Percentiles rank a stretch among this genome's conserved stretches.
Evolutionary conservation across 257 asterid genomes (phyloP).

Genomic region (Scutellaria barbata): DNA sequence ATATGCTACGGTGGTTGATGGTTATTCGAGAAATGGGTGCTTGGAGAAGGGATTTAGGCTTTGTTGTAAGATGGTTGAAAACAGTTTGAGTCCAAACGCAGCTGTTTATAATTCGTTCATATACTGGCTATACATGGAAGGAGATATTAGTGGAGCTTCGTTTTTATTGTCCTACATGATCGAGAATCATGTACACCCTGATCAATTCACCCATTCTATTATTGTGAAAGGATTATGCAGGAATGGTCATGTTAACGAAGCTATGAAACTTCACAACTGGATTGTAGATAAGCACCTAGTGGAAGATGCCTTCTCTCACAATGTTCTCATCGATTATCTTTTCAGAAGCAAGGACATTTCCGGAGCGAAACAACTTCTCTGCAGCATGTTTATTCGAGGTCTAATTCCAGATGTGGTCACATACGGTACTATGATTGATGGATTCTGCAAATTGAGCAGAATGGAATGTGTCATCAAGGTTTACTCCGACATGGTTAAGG

Average conservation of each 20-base stretch:
- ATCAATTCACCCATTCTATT: slow-evolving; percentile 61
- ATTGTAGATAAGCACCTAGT: slow-evolving; percentile 43
- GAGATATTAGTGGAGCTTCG: slow-evolving; percentile 63
- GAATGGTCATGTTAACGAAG: slow-evolving; percentile 55
- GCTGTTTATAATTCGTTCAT: slow-evolving; percentile 69
- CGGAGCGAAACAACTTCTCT: slow-evolving; percentile 60
- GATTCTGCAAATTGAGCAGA: slow-evolving; percentile 57
- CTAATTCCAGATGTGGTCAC: slow-evolving; percentile 66
- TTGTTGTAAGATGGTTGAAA: slow-evolving; percentile 62
- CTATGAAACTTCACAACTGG: slow-evolving; percentile 53
- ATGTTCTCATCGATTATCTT: slow-evolving; percentile 63
- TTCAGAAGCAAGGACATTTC: slow-evolving; percentile 48
- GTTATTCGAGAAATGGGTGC: slow-evolving; percentile 62
- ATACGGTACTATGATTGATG: slow-evolving; percentile 69
- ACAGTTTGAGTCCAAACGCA: slow-evolving; percentile 57
- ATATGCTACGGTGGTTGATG: slow-evolving; percentile 76
- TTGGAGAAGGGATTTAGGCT: slow-evolving; percentile 68
- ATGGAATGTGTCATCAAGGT: slow-evolving; percentile 47
- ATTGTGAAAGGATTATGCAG: slow-evolving; percentile 63
- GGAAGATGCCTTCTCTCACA: slow-evolving; percentile 59
- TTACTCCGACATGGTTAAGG: slow-evolving; percentile 57
- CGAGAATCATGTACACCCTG: slow-evolving; percentile 53
- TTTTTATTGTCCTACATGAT: slow-evolving; percentile 65
- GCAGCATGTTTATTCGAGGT: slow-evolving; percentile 82
- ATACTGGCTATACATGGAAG: slow-evolving; percentile 72